phyloP scores from a whole-genome alignment of 2,329 filamentous ascomycete species.

The Colletotrichum cordylinicola region DNA sequence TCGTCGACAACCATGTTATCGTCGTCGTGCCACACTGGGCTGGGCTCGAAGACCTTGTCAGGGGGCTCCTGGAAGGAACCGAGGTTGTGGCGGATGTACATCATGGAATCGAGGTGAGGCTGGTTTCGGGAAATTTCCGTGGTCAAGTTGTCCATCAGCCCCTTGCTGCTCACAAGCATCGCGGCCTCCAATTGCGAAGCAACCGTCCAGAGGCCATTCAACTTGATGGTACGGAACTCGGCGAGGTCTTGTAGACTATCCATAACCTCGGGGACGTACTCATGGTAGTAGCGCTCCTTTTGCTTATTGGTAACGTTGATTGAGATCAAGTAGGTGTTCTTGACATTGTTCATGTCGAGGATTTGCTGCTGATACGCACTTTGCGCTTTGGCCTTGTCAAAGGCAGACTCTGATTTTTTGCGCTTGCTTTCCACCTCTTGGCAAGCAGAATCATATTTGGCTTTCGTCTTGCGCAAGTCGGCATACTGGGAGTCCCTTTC shows the following conservation, averaged over 20 bases:
- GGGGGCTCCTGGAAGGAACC: conserved; percentile 81
- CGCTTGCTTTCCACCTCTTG: conserved; percentile 93
- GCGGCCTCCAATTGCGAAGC: conserved; percentile 81
- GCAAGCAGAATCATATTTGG: conserved; percentile 90
- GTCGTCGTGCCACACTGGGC: conserved; percentile 96
- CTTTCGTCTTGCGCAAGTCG: conserved; percentile 89
- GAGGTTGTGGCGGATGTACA: conserved; percentile 96
- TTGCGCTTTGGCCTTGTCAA: conserved; percentile 92
- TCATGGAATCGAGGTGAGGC: conserved; percentile 91
- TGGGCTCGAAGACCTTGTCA: conserved; percentile 89
- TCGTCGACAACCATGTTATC: conserved; percentile 87
- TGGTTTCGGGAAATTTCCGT: conserved; percentile 87
- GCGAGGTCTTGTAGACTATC: conserved; percentile 93
- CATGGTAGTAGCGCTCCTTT: conserved; percentile 96
- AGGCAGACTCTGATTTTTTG: conserved; percentile 94
- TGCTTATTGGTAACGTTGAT: conserved; percentile 98
- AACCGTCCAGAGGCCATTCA: conserved; percentile 86
- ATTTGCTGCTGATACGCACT: conserved; percentile 91
- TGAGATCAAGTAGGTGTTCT: conserved; percentile 96
- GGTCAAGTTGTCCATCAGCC: conserved; percentile 74
- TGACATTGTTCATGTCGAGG: conserved; percentile 94
- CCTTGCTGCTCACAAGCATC: conserved; percentile 77
- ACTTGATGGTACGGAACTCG: conserved; percentile 82
- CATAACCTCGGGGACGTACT: conserved; percentile 92
- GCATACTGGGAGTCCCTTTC: conserved; percentile 85